Conservation (phyloP, 2,329 filamentous ascomycete genomes). For the Colletotrichum sp. region DNA sequence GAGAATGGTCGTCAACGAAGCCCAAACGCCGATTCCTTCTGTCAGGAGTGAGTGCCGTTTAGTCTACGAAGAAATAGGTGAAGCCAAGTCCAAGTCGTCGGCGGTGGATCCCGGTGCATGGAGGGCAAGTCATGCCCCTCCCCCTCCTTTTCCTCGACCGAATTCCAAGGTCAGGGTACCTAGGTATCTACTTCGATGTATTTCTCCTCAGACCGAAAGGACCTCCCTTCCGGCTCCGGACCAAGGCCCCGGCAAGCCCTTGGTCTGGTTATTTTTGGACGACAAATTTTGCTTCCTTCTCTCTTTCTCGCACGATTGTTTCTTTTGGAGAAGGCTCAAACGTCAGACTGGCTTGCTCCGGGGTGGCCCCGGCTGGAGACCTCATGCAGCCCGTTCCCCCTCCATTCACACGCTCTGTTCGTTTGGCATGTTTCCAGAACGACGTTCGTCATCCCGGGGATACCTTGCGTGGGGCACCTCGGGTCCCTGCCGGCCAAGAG, state of each 20-base stretch:
- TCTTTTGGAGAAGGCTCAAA: background rate
- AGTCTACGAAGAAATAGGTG: background rate
- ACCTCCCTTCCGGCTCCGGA: constrained; percentile 8
- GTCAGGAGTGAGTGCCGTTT: background rate
- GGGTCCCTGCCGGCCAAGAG: constrained; percentile 13
- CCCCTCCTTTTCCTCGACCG: constrained; percentile 19
- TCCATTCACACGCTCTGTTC: background rate
- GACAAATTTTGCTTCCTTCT: background rate
- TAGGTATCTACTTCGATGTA: background rate
- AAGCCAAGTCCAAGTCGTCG: background rate
- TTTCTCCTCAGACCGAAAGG: background rate
- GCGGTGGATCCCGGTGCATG: constrained; percentile 18
- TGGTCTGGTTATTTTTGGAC: background rate
- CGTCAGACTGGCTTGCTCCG: background rate
- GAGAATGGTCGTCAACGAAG: background rate
- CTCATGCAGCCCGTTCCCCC: background rate
- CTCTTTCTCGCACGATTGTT: background rate
- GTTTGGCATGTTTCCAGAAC: constrained; percentile 1
- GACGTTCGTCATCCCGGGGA: constrained; percentile 9
- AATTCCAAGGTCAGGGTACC: background rate
- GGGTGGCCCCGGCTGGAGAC: background rate
- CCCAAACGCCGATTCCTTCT: background rate
- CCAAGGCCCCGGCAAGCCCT: background rate
- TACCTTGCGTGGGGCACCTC: constrained; percentile 12
- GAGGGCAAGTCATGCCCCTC: constrained; percentile 30